phyloP scores from a whole-genome alignment of 139 green algal genomes.

The Chlamydomonas applanata region DNA sequence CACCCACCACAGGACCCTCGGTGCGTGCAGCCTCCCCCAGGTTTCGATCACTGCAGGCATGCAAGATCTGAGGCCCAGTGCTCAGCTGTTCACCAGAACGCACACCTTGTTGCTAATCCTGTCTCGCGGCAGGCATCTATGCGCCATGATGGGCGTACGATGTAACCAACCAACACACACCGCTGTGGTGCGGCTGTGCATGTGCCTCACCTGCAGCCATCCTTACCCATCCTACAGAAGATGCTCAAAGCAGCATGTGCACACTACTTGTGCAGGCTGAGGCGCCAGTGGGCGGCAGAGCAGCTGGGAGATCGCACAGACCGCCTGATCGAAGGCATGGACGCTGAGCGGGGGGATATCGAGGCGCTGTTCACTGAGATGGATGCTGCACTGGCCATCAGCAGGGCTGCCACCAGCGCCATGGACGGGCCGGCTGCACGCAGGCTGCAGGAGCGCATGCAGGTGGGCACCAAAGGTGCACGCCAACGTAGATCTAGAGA shows the following conservation, averaged over 20 bases:
- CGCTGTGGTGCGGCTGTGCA: too few species aligned
- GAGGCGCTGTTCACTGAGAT: constrained; percentile 67
- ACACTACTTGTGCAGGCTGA: constrained; percentile 16
- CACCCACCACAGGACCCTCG: constrained; percentile 34
- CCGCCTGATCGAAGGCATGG: constrained; percentile 41
- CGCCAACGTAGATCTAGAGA: too few species aligned
- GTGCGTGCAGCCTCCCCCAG: too few species aligned
- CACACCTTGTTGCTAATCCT: background rate
- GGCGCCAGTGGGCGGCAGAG: constrained; percentile 50
- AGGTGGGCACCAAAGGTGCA: too few species aligned
- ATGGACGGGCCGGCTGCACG: background rate
- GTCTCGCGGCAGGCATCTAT: background rate
- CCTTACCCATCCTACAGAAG: too few species aligned
- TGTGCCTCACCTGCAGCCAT: too few species aligned
- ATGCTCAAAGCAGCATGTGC: too few species aligned
- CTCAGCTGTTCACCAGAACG: too few species aligned
- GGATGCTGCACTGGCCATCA: constrained; percentile 39
- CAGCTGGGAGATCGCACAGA: constrained; percentile 34
- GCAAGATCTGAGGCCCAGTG: too few species aligned
- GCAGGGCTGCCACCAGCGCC: constrained; percentile 14
- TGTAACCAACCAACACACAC: too few species aligned
- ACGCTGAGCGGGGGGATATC: constrained; percentile 44
- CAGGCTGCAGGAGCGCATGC: background rate
- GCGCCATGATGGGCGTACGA: too few species aligned
- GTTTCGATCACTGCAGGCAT: too few species aligned